Base-by-base conservation (phyloP, 73 alveolate species). In the Blepharisma japonicum region DNA sequence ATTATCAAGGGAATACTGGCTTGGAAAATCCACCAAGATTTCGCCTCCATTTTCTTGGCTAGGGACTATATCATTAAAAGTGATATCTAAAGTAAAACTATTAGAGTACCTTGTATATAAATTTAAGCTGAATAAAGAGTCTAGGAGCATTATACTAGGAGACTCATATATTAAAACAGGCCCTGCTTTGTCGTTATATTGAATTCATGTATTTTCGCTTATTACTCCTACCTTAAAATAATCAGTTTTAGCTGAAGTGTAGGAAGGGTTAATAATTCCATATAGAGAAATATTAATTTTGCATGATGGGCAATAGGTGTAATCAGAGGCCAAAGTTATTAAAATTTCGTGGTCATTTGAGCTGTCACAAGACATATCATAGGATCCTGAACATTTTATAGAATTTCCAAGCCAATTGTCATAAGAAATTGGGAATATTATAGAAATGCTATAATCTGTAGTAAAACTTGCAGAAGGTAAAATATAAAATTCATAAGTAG, bases 361-460 rank as follows among this genome's bases (percentile, higher is more conserved):
- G 68, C 68, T n/a, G 18, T 53, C 3, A 1, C 68, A 14, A 53
- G 46, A 23, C 49, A 55, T 18, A n/a, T 23, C 76, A 72, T 46
- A 8, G 68, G 68, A 39, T 11, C 42, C 42, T 32, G 82, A 6
- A 79, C 86, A 53, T 56, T 83, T 38, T 18, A 83, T 51, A 21
- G 61, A 77, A 83, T 77, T 79, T 61, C 90, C 90, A 23, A 83
- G 71, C 46, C 78, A 55, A 42, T 71, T 55, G 50, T 83, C 90
- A 61, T 78, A 83, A 6, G 56, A 49, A 14, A 18, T 46, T 21
- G 90, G 90, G 39, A 83, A 83, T 48, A 77, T 61, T 2, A 83
- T 83, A 20, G 68, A 56, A 20, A 83, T 25, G 2, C 50, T 39
- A 49, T 78, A 54, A 32, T 56, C 74, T 9, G 77, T 49, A n/a